phyloP scores from a whole-genome alignment of 129 eudicot genomes.

The Helichrysum umbraculigerum region DNA sequence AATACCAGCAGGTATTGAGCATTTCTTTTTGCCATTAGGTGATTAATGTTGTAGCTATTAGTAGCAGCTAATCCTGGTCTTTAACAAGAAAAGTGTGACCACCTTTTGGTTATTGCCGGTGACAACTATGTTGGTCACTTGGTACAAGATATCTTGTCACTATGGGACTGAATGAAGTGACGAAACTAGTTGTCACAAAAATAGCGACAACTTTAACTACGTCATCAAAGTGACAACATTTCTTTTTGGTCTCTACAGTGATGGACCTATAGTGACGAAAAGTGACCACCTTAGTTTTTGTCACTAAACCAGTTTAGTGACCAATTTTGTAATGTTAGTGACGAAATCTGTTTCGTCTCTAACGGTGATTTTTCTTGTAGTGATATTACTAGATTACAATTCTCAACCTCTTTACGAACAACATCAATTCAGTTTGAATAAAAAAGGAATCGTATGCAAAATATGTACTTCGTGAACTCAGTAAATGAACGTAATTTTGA shows the following conservation, averaged over 20 bases:
- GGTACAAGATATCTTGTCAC: neutral
- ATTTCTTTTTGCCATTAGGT: too few relatives aligned
- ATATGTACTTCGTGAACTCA: too few relatives aligned
- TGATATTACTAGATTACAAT: neutral
- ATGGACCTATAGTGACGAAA: neutral
- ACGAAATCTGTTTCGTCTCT: neutral
- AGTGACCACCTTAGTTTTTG: neutral
- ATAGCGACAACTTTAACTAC: neutral
- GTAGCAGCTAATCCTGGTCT: neutral
- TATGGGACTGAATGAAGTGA: neutral
- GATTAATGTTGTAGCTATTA: too few relatives aligned
- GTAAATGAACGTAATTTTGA: too few relatives aligned
- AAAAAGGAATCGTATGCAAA: too few relatives aligned
- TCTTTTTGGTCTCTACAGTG: neutral
- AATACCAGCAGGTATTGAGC: too few relatives aligned
- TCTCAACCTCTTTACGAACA: too few relatives aligned
- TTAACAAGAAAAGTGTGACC: too few relatives aligned
- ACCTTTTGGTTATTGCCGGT: neutral
- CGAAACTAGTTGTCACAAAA: neutral
- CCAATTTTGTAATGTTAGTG: neutral
- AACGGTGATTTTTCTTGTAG: neutral
- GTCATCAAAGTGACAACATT: neutral
- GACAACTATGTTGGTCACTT: neutral
- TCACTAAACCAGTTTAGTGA: neutral
- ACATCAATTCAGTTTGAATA: too few relatives aligned